phyloP scores from a whole-genome alignment of 225 moss, liverwort and hornwort species.

The Pleurozium schreberi region DNA sequence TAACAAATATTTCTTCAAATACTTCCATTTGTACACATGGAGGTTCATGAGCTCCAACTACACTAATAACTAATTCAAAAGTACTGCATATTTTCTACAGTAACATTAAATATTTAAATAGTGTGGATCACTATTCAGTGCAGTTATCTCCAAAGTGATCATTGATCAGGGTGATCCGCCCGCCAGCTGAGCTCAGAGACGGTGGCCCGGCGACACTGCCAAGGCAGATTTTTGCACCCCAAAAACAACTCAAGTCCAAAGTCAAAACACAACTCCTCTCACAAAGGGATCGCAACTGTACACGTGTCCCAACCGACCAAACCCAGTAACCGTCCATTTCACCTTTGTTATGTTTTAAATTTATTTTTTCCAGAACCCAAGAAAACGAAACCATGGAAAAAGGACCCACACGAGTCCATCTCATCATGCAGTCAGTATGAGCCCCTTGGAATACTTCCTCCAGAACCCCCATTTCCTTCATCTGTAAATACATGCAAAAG shows the following conservation, averaged over 20 bases:
- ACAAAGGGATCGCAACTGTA: neutral
- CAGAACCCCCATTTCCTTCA: neutral
- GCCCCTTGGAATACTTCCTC: neutral
- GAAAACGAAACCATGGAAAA: neutral
- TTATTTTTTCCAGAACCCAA: neutral
- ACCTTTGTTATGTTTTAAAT: neutral
- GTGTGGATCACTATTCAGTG: too few relatives aligned
- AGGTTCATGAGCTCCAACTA: too few relatives aligned
- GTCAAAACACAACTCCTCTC: neutral
- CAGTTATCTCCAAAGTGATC: neutral
- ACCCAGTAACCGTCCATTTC: neutral
- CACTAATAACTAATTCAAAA: too few relatives aligned
- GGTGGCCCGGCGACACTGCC: neutral
- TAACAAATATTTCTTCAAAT: too few relatives aligned
- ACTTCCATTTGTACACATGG: too few relatives aligned
- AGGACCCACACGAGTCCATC: neutral
- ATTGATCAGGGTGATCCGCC: neutral
- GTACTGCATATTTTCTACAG: too few relatives aligned
- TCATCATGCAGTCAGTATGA: neutral
- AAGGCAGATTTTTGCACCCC: neutral
- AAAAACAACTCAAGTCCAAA: neutral
- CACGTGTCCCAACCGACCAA: neutral
- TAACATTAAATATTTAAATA: too few relatives aligned
- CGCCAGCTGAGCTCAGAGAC: neutral
- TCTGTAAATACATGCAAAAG: constrained; percentile 4